Percentiles rank a stretch among this genome's conserved stretches.
Conservation (phyloP, 1,284 basidiomycete genomes). For the Austroboletus niveus region DNA sequence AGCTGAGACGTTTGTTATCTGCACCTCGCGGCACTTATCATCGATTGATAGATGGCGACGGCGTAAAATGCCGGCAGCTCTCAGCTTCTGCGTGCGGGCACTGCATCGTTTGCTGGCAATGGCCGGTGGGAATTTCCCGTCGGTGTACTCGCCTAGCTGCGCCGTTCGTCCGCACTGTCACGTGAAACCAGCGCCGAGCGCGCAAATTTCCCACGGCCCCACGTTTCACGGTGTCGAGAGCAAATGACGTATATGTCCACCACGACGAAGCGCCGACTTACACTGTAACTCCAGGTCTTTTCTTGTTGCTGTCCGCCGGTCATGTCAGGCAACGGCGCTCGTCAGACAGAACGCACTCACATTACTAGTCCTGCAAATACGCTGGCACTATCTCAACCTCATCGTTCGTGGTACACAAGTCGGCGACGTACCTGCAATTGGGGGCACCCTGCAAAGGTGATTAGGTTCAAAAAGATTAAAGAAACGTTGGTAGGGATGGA, state of each 20-base stretch:
- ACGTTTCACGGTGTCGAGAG: slow-evolving; percentile 55
- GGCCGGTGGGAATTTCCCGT: slow-evolving; percentile 6
- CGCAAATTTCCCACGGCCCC: slow-evolving; percentile 45
- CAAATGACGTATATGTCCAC: slow-evolving; percentile 32
- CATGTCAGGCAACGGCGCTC: slow-evolving; percentile 5
- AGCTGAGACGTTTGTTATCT: slow-evolving; percentile 21
- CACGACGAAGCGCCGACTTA: slow-evolving; percentile 19
- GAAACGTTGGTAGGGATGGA: slow-evolving; percentile 14
- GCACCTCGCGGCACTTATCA: slow-evolving; percentile 14
- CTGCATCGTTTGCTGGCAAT: background rate
- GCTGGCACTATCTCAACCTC: slow-evolving; percentile 11
- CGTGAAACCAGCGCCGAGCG: slow-evolving; percentile 20
- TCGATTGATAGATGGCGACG: slow-evolving; percentile 12
- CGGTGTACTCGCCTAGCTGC: background rate
- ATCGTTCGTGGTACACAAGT: slow-evolving; percentile 4
- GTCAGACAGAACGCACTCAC: slow-evolving; percentile 15
- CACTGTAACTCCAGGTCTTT: slow-evolving; percentile 7
- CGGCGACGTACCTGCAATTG: slow-evolving; percentile 19
- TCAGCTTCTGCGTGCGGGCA: slow-evolving; percentile 8
- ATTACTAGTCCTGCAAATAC: slow-evolving; percentile 8
- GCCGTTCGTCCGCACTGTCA: slow-evolving; percentile 8
- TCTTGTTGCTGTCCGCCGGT: slow-evolving; percentile 7
- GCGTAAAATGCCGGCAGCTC: slow-evolving; percentile 19
- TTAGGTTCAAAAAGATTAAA: slow-evolving; percentile 22
- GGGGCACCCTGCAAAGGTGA: slow-evolving; percentile 11